These are phyloP conservation scores for Suillus sp. DNA, from an alignment of 768 basidiomycete genomes.

Conservation along the genomic window DNA sequence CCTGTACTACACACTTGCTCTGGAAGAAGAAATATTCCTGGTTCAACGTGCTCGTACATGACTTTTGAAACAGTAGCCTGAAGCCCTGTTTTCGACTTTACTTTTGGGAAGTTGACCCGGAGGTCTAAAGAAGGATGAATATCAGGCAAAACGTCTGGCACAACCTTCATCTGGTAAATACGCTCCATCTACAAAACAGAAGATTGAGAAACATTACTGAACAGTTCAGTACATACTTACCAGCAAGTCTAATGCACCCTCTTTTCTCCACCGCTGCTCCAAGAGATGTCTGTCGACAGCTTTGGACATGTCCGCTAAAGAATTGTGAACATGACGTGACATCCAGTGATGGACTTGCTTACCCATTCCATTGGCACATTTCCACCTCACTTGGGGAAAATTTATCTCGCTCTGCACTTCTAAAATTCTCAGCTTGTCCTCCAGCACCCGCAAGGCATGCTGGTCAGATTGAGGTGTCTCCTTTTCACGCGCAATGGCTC, in stretches of 20 bases:
- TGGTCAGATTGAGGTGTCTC: conserved; percentile 35
- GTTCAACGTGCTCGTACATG: conserved; percentile 52
- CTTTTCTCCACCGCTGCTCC: conserved; percentile 83
- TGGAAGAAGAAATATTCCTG: conserved; percentile 68
- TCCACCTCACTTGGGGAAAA: conserved; percentile 81
- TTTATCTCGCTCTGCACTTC: conserved; percentile 84
- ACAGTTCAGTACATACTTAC: conserved; percentile 37
- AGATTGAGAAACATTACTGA: not conserved
- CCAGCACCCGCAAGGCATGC: conserved; percentile 43
- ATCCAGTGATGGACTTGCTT: conserved; percentile 30
- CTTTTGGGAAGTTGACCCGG: conserved; percentile 56
- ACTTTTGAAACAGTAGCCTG: conserved; percentile 24
- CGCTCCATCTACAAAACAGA: conserved; percentile 76
- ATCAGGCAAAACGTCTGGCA: conserved; percentile 81
- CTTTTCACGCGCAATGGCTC: conserved; percentile 21
- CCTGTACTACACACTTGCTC: conserved; percentile 55
- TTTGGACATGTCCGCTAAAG: conserved; percentile 64
- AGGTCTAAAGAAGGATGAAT: conserved; percentile 77
- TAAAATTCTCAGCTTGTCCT: conserved; percentile 57
- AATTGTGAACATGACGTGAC: conserved; percentile 7
- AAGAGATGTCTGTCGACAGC: conserved; percentile 76
- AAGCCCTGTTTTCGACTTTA: conserved; percentile 26
- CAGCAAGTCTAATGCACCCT: conserved; percentile 81
- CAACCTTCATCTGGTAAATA: conserved; percentile 85
- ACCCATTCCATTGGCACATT: conserved; percentile 79